Evolutionary conservation across 2,329 filamentous ascomycete genomes (phyloP), one percentile per base, ranked within the genome.

Genomic region (Aciculosporium take): DNA sequence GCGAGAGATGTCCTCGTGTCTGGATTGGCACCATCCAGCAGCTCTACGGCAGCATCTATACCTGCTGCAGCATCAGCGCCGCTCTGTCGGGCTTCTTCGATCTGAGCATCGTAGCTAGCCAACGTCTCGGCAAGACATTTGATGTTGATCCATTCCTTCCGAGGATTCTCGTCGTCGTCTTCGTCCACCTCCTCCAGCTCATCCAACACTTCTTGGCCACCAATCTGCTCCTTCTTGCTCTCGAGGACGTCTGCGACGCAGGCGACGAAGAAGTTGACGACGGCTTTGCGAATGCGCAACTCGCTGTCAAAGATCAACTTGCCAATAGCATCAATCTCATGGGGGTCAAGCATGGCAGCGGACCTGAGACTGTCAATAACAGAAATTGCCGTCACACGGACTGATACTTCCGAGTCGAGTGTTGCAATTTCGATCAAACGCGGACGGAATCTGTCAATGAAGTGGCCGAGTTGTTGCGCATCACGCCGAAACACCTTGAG

Each of bases 391-490:
- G 79, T 72, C 7, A 86, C 81, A 28, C 91, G 79, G 24, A 96
- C 86, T 40, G 72, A 73, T 12, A 82, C 67, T 51, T 98, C 91
- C 0, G 81, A 74, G 59, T 98, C 91, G 46, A 78, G 76, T 6
- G 82, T 85, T 1, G 88, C 88, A 68, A 98, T 95, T 62, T 98
- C 91, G 21, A 96, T 81, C 30, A 98, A 69, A 23, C 91, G 79
- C 5, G 80, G 70, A 37, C 88, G 75, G 60, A 96, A 98, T 37
- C 87, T 75, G 58, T 96, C 91, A 28, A 93, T 94, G 53, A 96
- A 98, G 45, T 87, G 84, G 43, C 86, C 83, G 40, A 98, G 67
- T 48, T 93, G 76, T 56, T 86, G 86, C 40, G 87, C 78, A 49
- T 84, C 79, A 44, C 84, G 79, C 53, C 79, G 81, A 62, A 93